Percentiles rank a stretch among this genome's conserved stretches.
These are phyloP conservation scores for Haplosporangium sp. DNA, from an alignment of 371 early-diverging fungal genomes.

Conservation along the genomic window DNA sequence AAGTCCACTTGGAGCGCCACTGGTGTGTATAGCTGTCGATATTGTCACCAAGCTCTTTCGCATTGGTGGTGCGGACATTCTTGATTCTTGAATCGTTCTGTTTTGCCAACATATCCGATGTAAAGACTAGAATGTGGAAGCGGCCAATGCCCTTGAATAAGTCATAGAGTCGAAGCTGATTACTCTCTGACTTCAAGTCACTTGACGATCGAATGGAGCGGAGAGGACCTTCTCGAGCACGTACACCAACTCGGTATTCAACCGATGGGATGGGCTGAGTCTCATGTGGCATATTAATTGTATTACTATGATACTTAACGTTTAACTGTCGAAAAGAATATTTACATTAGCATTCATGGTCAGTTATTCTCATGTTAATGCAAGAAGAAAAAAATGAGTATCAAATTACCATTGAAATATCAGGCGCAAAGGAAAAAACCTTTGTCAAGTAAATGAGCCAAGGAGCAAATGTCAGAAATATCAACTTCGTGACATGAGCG, in stretches of 20 bases:
- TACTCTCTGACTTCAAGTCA: not conserved
- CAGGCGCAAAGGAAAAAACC: slow-evolving; percentile 1
- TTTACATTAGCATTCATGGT: not conserved
- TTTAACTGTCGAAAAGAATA: slow-evolving; percentile 10
- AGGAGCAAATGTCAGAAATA: not conserved
- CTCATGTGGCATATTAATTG: slow-evolving; percentile 14
- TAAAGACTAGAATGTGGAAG: slow-evolving; percentile 44
- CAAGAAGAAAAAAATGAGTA: not conserved
- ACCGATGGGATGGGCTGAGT: slow-evolving; percentile 3
- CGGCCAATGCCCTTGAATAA: slow-evolving; percentile 16
- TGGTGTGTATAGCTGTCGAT: slow-evolving; percentile 4
- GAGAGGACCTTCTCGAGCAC: slow-evolving; percentile 29
- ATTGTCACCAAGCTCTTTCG: slow-evolving; percentile 9
- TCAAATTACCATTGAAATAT: slow-evolving; percentile 23
- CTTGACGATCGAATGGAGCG: not conserved
- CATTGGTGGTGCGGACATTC: not conserved
- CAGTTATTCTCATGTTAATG: not conserved
- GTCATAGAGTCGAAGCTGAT: slow-evolving; percentile 15
- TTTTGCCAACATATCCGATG: slow-evolving; percentile 13
- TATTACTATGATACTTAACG: slow-evolving; percentile 21
- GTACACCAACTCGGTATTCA: slow-evolving; percentile 28
- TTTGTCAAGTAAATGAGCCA: not conserved
- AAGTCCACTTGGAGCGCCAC: slow-evolving; percentile 24
- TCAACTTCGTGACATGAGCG: not conserved
- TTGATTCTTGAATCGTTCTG: not conserved